Conservation (phyloP, 495 filamentous ascomycete species). For the Aspergillus hancockii region DNA sequence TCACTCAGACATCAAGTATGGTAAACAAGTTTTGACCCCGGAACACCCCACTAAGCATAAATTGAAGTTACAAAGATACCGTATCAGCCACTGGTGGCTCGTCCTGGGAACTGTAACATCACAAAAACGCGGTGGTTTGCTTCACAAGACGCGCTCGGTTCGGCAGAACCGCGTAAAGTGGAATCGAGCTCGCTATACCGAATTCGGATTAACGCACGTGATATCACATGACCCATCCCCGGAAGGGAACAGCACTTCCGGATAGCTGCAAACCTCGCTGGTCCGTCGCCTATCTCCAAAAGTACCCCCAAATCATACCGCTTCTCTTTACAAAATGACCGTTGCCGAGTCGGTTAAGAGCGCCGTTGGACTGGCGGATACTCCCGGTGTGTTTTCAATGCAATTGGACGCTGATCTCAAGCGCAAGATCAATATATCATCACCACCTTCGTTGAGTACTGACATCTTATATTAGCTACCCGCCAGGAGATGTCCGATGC, state of each 20-base stretch:
- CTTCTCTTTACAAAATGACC: constrained; percentile 41
- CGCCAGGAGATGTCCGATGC: constrained; percentile 92
- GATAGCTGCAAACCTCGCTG: constrained; percentile 35
- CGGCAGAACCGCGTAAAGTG: constrained; percentile 30
- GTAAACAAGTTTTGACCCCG: neutral
- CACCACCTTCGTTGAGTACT: constrained; percentile 12
- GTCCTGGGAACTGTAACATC: constrained; percentile 21
- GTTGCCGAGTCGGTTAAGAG: constrained; percentile 56
- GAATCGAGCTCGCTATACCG: constrained; percentile 30
- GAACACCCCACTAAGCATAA: constrained; percentile 1
- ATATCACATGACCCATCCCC: constrained; percentile 32
- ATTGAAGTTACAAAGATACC: constrained; percentile 10
- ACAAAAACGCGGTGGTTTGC: constrained; percentile 29
- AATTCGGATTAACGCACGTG: constrained; percentile 21
- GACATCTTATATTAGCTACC: constrained; percentile 51
- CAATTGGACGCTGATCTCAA: constrained; percentile 19
- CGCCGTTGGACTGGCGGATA: constrained; percentile 50
- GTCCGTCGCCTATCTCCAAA: constrained; percentile 22
- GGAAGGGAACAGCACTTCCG: constrained; percentile 34
- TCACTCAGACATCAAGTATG: constrained; percentile 15
- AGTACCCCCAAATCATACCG: constrained; percentile 18
- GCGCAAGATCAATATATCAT: constrained; percentile 7
- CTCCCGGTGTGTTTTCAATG: constrained; percentile 38
- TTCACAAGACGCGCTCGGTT: constrained; percentile 24
- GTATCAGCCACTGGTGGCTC: constrained; percentile 29